These are phyloP conservation scores for Chrysochromulina parva DNA, from an alignment of 78 protist genomes.

Conservation along the genomic window DNA sequence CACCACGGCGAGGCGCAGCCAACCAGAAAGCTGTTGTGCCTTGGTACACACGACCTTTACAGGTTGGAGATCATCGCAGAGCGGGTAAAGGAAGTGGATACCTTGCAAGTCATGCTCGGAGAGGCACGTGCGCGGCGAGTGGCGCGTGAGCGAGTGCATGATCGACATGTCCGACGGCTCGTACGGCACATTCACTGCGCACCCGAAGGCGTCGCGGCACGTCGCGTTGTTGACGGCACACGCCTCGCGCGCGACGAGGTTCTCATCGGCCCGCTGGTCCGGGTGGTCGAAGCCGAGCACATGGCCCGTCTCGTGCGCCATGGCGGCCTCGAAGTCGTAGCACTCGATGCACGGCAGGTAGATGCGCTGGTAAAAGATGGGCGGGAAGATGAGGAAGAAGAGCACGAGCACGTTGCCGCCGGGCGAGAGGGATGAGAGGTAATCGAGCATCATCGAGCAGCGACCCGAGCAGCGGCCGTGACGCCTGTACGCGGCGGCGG, in stretches of 20 bases:
- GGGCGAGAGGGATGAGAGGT: neutral
- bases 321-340: slow-evolving; percentile 13
- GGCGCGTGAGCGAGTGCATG: neutral
- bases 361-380: neutral
- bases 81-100: neutral
- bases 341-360: neutral
- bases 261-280: neutral
- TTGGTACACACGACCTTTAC: neutral
- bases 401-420: neutral
- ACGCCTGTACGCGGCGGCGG: neutral
- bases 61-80: neutral
- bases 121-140: neutral
- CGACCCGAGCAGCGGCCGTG: neutral
- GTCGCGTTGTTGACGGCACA: neutral
- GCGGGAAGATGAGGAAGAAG: neutral
- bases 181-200: neutral
- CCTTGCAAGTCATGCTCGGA: neutral
- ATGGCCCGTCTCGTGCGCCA: slow-evolving; percentile 6
- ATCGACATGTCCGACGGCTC: neutral
- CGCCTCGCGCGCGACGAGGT: neutral
- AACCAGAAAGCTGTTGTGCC: neutral
- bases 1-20: neutral
- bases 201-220: neutral
- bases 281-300: slow-evolving; percentile 16
- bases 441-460: neutral